Percentiles rank a stretch among this genome's conserved stretches.
Evolutionary conservation across 2,329 filamentous ascomycete species (phyloP).

Genomic region (Aspergillus viridinutans): DNA sequence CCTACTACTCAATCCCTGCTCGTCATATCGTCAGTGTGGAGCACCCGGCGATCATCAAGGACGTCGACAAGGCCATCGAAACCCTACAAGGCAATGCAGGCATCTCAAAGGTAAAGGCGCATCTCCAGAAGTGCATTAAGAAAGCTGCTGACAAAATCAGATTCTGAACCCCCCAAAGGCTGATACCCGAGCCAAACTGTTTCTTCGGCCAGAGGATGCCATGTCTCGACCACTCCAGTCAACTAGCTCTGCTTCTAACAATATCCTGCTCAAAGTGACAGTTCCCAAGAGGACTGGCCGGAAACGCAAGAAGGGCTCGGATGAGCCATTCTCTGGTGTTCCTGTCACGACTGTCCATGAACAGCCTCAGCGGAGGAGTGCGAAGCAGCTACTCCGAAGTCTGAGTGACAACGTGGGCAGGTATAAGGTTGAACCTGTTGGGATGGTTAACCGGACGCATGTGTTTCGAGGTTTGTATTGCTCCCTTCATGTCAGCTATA

Average conservation of each 20-base stretch:
- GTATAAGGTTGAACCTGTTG: conserved; percentile 67
- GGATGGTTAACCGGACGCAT: conserved; percentile 73
- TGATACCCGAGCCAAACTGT: conserved; percentile 59
- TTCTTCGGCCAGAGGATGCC: conserved; percentile 73
- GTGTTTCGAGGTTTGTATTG: conserved; percentile 66
- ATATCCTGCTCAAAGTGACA: conserved; percentile 79
- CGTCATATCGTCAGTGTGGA: conserved; percentile 58
- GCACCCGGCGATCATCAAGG: conserved; percentile 63
- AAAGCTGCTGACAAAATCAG: conserved; percentile 24
- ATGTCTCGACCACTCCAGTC: conserved; percentile 75
- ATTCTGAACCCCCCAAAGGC: conserved; percentile 43
- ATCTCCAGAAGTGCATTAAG: not conserved
- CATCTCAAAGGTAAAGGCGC: conserved; percentile 48
- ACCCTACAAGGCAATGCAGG: conserved; percentile 57
- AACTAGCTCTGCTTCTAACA: conserved; percentile 69
- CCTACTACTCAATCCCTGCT: conserved; percentile 50
- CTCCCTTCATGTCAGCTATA: not conserved
- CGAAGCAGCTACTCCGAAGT: conserved; percentile 38
- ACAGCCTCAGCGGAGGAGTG: conserved; percentile 17
- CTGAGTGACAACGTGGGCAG: conserved; percentile 65
- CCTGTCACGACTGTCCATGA: conserved; percentile 25
- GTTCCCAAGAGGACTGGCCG: conserved; percentile 83
- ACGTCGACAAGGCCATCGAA: conserved; percentile 59
- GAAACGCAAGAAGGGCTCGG: conserved; percentile 75
- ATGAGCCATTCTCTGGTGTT: conserved; percentile 58